Evolutionary conservation across 805 yeast species (phyloP).

Genomic region (Candida awuae): DNA sequence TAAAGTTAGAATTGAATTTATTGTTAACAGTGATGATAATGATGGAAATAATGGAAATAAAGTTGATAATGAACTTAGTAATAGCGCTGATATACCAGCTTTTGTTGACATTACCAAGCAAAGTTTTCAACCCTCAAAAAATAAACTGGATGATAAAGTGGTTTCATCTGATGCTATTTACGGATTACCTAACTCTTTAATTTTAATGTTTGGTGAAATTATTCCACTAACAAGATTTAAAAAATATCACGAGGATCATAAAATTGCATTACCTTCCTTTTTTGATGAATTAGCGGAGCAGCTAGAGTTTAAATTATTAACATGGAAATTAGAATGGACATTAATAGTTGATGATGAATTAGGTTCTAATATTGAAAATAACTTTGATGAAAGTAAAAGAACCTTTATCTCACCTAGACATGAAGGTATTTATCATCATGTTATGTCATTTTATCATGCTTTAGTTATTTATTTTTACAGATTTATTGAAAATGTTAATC

Average conservation of each 20-base stretch:
- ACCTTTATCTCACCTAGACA: constrained; percentile 46
- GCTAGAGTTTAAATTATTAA: constrained; percentile 43
- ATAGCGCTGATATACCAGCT: constrained; percentile 26
- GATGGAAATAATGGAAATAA: constrained; percentile 5
- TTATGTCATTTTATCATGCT: constrained; percentile 69
- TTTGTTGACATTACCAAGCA: constrained; percentile 38
- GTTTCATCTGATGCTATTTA: constrained; percentile 73
- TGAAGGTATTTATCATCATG: constrained; percentile 73
- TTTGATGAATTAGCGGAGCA: constrained; percentile 29
- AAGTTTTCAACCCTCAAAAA: constrained; percentile 31
- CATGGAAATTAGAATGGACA: constrained; percentile 75
- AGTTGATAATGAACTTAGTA: constrained; percentile 1
- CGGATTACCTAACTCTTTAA: constrained; percentile 77
- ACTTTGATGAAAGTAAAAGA: constrained; percentile 6
- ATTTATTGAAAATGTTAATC: constrained; percentile 47
- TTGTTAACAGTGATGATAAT: constrained; percentile 26
- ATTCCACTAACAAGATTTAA: constrained; percentile 59
- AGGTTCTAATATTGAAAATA: constrained; percentile 1
- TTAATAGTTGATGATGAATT: constrained; percentile 30
- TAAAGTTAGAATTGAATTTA: constrained; percentile 39
- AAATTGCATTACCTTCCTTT: constrained; percentile 28
- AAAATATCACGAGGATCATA: constrained; percentile 38
- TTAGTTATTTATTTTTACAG: constrained; percentile 64
- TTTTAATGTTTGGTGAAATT: constrained; percentile 63
- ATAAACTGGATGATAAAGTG: constrained; percentile 45